Base-by-base conservation (phyloP, 2,329 filamentous ascomycete species). In the Sclerotiophoma versabilis region DNA sequence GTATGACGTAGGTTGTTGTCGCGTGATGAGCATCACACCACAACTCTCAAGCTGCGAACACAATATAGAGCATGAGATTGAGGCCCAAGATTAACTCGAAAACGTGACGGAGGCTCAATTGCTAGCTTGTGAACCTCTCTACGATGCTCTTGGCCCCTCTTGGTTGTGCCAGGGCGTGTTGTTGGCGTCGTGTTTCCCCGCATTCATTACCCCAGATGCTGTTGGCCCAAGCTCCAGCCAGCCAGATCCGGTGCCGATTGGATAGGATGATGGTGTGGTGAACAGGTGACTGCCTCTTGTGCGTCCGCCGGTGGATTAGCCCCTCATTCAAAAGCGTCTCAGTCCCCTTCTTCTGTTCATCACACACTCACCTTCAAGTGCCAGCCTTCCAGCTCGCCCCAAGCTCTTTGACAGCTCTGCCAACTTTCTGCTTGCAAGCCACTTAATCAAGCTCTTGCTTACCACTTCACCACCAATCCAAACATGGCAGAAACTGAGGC, bases 401-500 rank as follows among this genome's bases (percentile, higher is more conserved):
- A 37, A 64, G 54, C 60, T 62, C 56, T 60, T 59, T 54, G 26
- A 55, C 37, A 46, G 25, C 50, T 36, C 43, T 50, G 26, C 37
- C 44, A 39, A 47, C 44, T 46, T 50, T 49, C 57, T 45, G 45
- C 57, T 38, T 34, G 22, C 34, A 44, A 34, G 46, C 39, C 50
- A 34, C 43, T 49, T 38, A 39, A 34, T 23, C 48, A 50, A 55
- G 42, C 57, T 43, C 44, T 29, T 52, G 42, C 42, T 49, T 49
- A 52, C 47, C 47, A 42, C 17, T 23, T 39, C 56, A 53, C 48
- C 43, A 51, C 49, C 20, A 45, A 34, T 59, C 59, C 49, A 60
- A 76, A 65, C 63, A 86, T 87, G 84, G 80, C 84, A 69, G 78
- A 79, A 58, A 72, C 69, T 49, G 57, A 68, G 61, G 62, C 70